Base-by-base conservation (phyloP, 2,329 filamentous ascomycete genomes). In the Ambrosiella xylebori region DNA sequence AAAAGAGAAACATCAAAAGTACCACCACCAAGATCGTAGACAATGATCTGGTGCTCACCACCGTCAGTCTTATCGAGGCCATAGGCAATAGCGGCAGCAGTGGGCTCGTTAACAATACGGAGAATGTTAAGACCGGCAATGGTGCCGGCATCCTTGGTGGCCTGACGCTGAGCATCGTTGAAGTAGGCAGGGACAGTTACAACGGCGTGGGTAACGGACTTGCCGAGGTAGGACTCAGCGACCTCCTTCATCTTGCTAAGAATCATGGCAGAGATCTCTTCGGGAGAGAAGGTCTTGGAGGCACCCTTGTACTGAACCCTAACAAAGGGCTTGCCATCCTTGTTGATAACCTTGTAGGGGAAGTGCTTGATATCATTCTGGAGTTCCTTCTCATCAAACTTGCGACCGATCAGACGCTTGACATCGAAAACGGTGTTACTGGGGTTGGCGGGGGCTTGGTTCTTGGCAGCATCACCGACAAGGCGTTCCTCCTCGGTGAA, bases 351-450 rank as follows among this genome's bases (percentile, higher is more conserved):
- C 76, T 88, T 88, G 85, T 91, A 98, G 68, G 93, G 91, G 81
- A 95, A 96, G 79, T 96, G 87, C 86, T 98, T 97, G 70, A 93
- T 80, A 70, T 98, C 93, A 69, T 77, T 79, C 76, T 96, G 90
- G 64, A 96, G 84, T 63, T 94, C 87, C 76, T 85, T 86, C 71
- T 93, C 87, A 55, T 75, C 74, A 71, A 78, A 90, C 74, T 90
- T 93, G 71, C 86, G 86, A 67, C 87, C 87, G 68, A 93, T 90
- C 67, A 93, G 73, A 70, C 87, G 87, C 76, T 91, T 93, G 74
- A 89, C 76, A 68, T 91, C 86, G 68, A 77, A 91, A 69, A 91
- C 79, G 57, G 86, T 91, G 68, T 84, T 81, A 65, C 68, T 73
- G 51, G 86, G 87, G 78, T 91, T 91, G 59, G 82, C 73, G 63